Evolutionary conservation across 139 green algal genomes (phyloP).

Genomic region (Volvox africanus): DNA sequence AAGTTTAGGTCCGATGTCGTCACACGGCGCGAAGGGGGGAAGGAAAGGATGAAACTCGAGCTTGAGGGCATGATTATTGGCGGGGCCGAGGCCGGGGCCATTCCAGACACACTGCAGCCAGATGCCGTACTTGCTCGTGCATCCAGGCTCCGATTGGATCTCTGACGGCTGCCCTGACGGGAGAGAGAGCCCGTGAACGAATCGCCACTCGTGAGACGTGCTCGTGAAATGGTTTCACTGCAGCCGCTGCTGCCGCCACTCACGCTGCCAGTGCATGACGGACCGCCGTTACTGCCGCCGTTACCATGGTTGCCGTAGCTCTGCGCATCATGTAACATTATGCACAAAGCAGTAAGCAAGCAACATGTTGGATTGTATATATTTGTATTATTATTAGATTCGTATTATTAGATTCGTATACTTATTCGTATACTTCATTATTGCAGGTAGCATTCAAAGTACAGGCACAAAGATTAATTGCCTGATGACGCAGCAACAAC

Average conservation of each 20-base stretch:
- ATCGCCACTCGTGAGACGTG: background rate
- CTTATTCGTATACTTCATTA: too few relatives aligned
- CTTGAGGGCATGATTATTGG: background rate
- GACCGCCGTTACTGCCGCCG: background rate
- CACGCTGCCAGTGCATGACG: background rate
- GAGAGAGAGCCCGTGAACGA: background rate
- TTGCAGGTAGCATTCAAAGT: too few relatives aligned
- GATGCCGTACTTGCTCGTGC: slow-evolving; percentile 2
- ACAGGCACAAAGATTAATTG: background rate
- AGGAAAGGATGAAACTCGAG: too few relatives aligned
- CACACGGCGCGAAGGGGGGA: background rate
- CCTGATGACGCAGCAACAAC: too few relatives aligned
- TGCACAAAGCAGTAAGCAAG: too few relatives aligned
- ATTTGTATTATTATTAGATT: too few relatives aligned
- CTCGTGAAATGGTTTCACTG: background rate
- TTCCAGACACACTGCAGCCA: background rate
- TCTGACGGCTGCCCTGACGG: background rate
- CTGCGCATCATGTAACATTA: too few relatives aligned
- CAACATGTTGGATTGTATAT: too few relatives aligned
- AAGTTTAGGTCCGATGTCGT: background rate
- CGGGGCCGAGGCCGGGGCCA: background rate
- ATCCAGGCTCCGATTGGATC: background rate
- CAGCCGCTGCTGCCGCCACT: background rate
- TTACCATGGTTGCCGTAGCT: background rate
- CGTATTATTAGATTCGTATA: too few relatives aligned